phyloP scores from a whole-genome alignment of 108 stramenopile genomes.

The Fistulifera pelliculosa region DNA sequence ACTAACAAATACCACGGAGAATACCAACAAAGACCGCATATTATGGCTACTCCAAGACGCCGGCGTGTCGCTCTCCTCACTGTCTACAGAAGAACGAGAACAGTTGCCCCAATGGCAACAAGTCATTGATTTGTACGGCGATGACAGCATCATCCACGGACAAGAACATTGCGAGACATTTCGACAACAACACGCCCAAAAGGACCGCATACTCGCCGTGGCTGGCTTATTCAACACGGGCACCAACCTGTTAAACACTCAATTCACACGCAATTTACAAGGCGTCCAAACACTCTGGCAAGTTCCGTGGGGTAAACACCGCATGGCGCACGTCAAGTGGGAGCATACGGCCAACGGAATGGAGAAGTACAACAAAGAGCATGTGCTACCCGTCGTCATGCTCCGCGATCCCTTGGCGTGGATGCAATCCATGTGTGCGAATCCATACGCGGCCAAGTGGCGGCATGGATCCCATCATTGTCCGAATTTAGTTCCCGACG shows the following conservation, averaged over 20 bases:
- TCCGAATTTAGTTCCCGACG: slow-evolving; percentile 27
- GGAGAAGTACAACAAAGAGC: not conserved
- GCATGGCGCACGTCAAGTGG: not conserved
- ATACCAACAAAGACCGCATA: too few species aligned
- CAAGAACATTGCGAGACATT: not conserved
- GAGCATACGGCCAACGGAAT: not conserved
- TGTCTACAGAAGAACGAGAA: too few species aligned
- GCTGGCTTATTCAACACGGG: slow-evolving; percentile 76
- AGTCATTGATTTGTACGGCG: slow-evolving; percentile 3
- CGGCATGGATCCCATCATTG: not conserved
- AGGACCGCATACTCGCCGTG: slow-evolving; percentile 46
- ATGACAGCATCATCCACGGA: slow-evolving; percentile 1
- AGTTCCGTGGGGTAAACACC: slow-evolving; percentile 3
- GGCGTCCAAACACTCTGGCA: too few species aligned
- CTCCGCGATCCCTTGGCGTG: slow-evolving; percentile 75
- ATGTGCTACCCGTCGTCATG: slow-evolving; percentile 57
- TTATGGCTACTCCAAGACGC: too few species aligned
- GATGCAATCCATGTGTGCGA: slow-evolving; percentile 73
- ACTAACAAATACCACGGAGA: too few species aligned
- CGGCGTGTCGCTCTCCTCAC: too few species aligned
- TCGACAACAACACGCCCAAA: slow-evolving; percentile 19
- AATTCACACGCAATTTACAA: slow-evolving; percentile 2
- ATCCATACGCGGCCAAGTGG: slow-evolving; percentile 29
- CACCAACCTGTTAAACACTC: slow-evolving; percentile 31
- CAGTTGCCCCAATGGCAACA: slow-evolving; percentile 4